phyloP scores from a whole-genome alignment of 1,284 basidiomycete species.

The Coriolopsis trogii region DNA sequence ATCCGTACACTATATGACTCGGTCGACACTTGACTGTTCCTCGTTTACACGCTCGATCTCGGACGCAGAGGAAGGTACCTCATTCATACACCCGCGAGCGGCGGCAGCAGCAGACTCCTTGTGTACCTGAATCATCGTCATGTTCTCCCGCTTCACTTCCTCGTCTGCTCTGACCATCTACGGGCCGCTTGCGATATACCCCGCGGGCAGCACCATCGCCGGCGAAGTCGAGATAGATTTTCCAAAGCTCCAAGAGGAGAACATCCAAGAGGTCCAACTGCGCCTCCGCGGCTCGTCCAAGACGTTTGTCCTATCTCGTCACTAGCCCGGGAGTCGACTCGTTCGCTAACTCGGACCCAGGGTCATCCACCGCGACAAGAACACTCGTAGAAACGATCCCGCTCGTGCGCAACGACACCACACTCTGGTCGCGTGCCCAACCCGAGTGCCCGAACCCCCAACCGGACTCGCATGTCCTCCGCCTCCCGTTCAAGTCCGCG shows the following conservation, averaged over 20 bases:
- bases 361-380: background rate
- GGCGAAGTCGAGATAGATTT: conserved; percentile 17
- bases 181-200: conserved; percentile 5
- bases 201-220: conserved; percentile 4
- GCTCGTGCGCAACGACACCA: conserved; percentile 15
- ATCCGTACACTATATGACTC: no score
- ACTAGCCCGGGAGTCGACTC: no score
- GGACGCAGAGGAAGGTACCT: no score
- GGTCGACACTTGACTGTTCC: no score
- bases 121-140: no score
- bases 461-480: conserved; percentile 21
- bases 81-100: no score
- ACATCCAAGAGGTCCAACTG: conserved; percentile 12
- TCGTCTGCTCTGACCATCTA: background rate
- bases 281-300: conserved; percentile 4
- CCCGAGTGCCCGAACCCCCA: conserved; percentile 18
- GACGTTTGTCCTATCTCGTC: conserved; percentile 6
- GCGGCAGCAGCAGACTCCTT: no score
- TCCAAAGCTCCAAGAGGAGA: conserved; percentile 5
- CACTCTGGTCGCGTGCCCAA: conserved; percentile 26
- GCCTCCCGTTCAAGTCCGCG: conserved; percentile 26
- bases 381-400: background rate
- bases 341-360: no score
- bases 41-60: no score
- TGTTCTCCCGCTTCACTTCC: no score